phyloP scores from a whole-genome alignment of 2,329 filamentous ascomycete genomes.

The Aspergillus terreus region DNA sequence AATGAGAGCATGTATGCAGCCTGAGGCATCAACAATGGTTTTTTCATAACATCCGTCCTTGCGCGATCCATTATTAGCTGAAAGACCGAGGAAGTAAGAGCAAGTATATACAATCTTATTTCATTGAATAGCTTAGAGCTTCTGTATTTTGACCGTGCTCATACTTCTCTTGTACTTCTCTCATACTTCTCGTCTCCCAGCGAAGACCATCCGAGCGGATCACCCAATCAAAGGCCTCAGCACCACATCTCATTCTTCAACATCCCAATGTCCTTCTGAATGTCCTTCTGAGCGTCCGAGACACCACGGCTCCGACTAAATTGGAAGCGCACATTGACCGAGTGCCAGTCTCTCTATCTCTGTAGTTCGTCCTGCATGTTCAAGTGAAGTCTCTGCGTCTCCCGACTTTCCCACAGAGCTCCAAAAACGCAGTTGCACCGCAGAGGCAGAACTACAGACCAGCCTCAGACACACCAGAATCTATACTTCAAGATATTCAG shows the following conservation, averaged over 20 bases:
- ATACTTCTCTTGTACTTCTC: background rate
- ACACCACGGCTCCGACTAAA: too few relatives aligned
- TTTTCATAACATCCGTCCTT: background rate
- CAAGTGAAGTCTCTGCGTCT: background rate
- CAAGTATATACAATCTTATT: too few relatives aligned
- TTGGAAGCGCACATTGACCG: too few relatives aligned
- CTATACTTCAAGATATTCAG: too few relatives aligned
- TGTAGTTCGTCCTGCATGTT: background rate
- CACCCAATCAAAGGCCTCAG: background rate
- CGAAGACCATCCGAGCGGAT: background rate
- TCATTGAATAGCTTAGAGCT: too few relatives aligned
- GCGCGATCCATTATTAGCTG: too few relatives aligned
- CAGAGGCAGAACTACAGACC: too few relatives aligned
- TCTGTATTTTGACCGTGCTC: too few relatives aligned
- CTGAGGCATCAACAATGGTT: slow-evolving; percentile 15
- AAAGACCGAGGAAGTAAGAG: background rate
- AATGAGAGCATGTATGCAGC: slow-evolving; percentile 4
- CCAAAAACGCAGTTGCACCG: too few relatives aligned
- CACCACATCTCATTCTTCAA: background rate
- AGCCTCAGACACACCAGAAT: too few relatives aligned
- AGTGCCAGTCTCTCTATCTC: background rate
- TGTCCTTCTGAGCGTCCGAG: too few relatives aligned
- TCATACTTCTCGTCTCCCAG: background rate
- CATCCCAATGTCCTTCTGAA: background rate
- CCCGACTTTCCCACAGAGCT: background rate